A percentile compares a stretch with the other conserved stretches of the same genome.
Conservation (phyloP, 2,329 filamentous ascomycete species). For the Aspergillus clavatus region DNA sequence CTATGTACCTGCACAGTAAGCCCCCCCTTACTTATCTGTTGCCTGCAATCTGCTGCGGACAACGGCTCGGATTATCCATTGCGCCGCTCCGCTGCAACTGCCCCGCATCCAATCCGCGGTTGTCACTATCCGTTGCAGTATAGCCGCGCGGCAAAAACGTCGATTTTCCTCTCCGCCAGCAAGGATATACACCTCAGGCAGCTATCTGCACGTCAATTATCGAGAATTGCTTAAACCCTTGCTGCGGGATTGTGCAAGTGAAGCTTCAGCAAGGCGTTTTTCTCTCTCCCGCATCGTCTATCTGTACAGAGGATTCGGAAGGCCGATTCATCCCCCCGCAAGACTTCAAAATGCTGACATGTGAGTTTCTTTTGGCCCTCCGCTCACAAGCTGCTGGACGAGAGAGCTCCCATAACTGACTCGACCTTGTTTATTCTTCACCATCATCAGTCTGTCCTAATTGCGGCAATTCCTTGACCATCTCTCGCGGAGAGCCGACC, state of each 20-base stretch:
- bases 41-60: constrained; percentile 12
- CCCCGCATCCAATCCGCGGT: constrained; percentile 21
- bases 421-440: neutral
- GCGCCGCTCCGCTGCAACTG: constrained; percentile 14
- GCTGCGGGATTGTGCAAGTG: constrained; percentile 5
- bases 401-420: constrained; percentile 13
- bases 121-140: constrained; percentile 22
- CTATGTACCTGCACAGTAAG: no score
- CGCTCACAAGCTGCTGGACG: neutral
- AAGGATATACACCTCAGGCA: constrained; percentile 5
- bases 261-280: neutral
- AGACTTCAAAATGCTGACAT: constrained; percentile 24
- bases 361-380: constrained; percentile 20
- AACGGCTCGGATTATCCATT: constrained; percentile 20
- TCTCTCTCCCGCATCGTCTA: no score
- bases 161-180: constrained; percentile 16
- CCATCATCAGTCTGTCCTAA: constrained; percentile 49
- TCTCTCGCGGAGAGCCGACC: constrained; percentile 38
- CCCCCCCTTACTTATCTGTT: neutral
- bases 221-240: constrained; percentile 11
- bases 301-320: no score
- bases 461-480: constrained; percentile 47
- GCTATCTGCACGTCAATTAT: neutral
- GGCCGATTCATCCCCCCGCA: no score
- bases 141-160: constrained; percentile 24